Percentiles rank a stretch among this genome's conserved stretches.
Evolutionary conservation across 1,284 basidiomycete species (phyloP).

Genomic region (Trichosporon ovoides): DNA sequence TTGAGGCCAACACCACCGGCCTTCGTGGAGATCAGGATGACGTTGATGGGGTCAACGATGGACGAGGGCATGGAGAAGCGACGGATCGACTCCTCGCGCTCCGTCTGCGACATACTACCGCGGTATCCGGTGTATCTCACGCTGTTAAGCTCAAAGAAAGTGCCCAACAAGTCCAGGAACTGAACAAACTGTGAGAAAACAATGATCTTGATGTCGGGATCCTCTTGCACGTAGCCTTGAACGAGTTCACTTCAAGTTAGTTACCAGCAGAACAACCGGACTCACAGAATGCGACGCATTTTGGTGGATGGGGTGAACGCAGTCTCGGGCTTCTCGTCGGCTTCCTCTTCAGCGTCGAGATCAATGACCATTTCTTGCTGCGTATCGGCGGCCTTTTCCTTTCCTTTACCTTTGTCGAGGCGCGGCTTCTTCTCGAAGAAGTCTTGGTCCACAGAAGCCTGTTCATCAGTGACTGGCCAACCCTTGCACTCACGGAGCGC

Average conservation of each 20-base stretch:
- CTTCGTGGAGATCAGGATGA: slow-evolving; percentile 49
- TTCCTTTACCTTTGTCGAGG: slow-evolving; percentile 11
- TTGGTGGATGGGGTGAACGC: slow-evolving; percentile 34
- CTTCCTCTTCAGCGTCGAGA: slow-evolving; percentile 4
- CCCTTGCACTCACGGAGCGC: slow-evolving; percentile 24
- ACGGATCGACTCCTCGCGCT: slow-evolving; percentile 36
- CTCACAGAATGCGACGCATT: slow-evolving; percentile 39
- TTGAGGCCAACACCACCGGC: slow-evolving; percentile 45
- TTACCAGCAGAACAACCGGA: background rate
- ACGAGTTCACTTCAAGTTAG: slow-evolving; percentile 25
- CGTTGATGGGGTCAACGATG: slow-evolving; percentile 24
- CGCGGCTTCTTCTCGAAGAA: slow-evolving; percentile 14
- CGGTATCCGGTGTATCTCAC: slow-evolving; percentile 37
- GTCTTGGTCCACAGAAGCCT: background rate
- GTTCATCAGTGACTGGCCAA: background rate
- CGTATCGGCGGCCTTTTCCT: slow-evolving; percentile 6
- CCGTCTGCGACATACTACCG: slow-evolving; percentile 39
- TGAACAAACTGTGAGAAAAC: slow-evolving; percentile 44
- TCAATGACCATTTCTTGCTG: too few species aligned
- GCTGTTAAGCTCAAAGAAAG: slow-evolving; percentile 27
- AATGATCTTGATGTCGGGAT: slow-evolving; percentile 31
- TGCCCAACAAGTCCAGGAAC: slow-evolving; percentile 37
- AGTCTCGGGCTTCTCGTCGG: slow-evolving; percentile 4
- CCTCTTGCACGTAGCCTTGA: slow-evolving; percentile 27
- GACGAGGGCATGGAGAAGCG: slow-evolving; percentile 31